Conservation (phyloP, 2,329 filamentous ascomycete genomes). For the Claviceps sp. region DNA sequence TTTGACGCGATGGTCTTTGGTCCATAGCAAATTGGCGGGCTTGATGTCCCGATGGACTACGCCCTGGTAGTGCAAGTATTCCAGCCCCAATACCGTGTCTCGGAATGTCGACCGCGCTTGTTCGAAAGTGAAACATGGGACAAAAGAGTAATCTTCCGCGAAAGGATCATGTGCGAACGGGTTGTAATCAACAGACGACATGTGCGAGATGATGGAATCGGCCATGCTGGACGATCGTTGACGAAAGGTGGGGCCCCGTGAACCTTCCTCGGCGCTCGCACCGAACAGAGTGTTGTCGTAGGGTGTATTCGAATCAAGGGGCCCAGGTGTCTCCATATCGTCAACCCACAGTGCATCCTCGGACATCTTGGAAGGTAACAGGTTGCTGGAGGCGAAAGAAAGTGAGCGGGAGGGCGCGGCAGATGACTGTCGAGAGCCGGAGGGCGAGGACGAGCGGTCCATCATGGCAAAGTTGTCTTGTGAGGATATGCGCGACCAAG, state of each 20-base stretch:
- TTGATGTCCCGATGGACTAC: conserved; percentile 80
- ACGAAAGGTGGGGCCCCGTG: conserved; percentile 41
- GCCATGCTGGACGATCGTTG: conserved; percentile 69
- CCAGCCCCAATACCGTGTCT: conserved; percentile 82
- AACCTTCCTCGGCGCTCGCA: conserved; percentile 46
- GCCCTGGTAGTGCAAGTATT: conserved; percentile 83
- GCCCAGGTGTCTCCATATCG: conserved; percentile 40
- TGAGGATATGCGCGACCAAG: conserved; percentile 29
- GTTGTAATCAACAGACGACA: conserved; percentile 51
- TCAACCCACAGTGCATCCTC: conserved; percentile 28
- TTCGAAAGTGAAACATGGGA: conserved; percentile 80
- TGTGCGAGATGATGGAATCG: conserved; percentile 60
- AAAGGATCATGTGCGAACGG: conserved; percentile 48
- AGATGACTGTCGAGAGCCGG: conserved; percentile 29
- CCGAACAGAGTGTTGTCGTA: conserved; percentile 71
- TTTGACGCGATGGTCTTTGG: conserved; percentile 74
- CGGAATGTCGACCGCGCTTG: conserved; percentile 76
- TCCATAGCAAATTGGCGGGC: conserved; percentile 82
- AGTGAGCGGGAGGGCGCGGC: conserved; percentile 33
- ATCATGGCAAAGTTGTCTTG: conserved; percentile 25
- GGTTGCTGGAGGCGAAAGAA: conserved; percentile 28
- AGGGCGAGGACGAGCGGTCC: conserved; percentile 23
- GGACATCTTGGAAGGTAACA: conserved; percentile 20
- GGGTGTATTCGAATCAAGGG: conserved; percentile 37
- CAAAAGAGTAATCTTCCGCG: conserved; percentile 82